Conservation (phyloP, 2,329 filamentous ascomycete genomes). For the Atkinsonella texensis region DNA sequence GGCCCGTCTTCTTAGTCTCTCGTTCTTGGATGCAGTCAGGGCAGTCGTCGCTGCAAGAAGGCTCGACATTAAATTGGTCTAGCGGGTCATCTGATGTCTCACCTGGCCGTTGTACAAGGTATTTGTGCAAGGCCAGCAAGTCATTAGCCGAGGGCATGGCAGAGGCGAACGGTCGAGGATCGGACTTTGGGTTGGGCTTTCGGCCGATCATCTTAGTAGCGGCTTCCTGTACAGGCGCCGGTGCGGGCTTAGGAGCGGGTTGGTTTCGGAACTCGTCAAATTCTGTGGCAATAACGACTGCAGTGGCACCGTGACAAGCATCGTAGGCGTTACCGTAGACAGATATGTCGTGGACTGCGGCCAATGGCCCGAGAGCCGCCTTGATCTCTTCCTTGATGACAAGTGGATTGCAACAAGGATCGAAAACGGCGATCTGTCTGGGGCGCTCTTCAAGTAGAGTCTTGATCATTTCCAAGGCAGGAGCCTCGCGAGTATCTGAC, state of each 20-base stretch:
- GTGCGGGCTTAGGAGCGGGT: constrained; percentile 19
- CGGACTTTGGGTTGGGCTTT: constrained; percentile 28
- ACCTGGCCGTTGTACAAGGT: constrained; percentile 24
- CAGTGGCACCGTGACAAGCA: constrained; percentile 36
- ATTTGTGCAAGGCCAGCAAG: constrained; percentile 35
- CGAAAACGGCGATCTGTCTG: constrained; percentile 53
- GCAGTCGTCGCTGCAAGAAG: constrained; percentile 32
- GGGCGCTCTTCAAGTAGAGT: constrained; percentile 53
- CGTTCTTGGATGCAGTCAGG: constrained; percentile 36
- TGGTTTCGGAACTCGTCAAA: constrained; percentile 42
- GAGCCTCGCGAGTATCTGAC: constrained; percentile 59
- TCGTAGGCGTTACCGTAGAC: constrained; percentile 37
- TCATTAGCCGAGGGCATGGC: constrained; percentile 30
- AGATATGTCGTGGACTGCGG: constrained; percentile 30
- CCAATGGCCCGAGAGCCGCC: constrained; percentile 25
- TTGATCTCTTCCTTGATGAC: constrained; percentile 40
- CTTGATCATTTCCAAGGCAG: constrained; percentile 56
- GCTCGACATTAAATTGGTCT: constrained; percentile 31
- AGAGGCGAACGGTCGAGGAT: constrained; percentile 34
- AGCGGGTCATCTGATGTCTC: constrained; percentile 30
- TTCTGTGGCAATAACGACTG: constrained; percentile 42
- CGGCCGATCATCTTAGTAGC: constrained; percentile 20
- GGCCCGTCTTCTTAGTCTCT: constrained; percentile 25
- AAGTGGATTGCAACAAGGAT: constrained; percentile 47
- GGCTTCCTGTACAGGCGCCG: constrained; percentile 15